phyloP scores from a whole-genome alignment of 1,139 yeast genomes.

The Debaryomyces fabryi region DNA sequence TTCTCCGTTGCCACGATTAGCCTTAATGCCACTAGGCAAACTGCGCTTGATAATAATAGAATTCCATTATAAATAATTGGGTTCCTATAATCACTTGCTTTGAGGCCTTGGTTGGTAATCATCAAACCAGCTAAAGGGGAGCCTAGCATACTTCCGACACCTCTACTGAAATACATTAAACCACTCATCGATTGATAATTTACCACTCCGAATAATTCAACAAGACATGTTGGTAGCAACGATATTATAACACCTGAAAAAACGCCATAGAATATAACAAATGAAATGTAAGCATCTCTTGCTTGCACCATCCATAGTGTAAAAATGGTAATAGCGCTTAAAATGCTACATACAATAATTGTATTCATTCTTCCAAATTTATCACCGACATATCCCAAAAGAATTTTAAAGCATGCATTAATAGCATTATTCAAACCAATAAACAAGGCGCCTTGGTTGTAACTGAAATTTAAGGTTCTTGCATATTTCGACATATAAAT shows the following conservation, averaged over 20 bases:
- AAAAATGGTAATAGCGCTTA: slow-evolving; percentile 34
- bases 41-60: slow-evolving; percentile 22
- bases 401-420: slow-evolving; percentile 38
- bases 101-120: slow-evolving; percentile 19
- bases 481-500: slow-evolving; percentile 45
- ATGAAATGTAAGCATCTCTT: slow-evolving; percentile 32
- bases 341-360: slow-evolving; percentile 32
- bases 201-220: slow-evolving; percentile 40
- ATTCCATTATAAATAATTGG: slow-evolving; percentile 31
- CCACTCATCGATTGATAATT: slow-evolving; percentile 30
- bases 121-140: slow-evolving; percentile 36
- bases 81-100: slow-evolving; percentile 20
- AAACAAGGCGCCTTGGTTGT: slow-evolving; percentile 41
- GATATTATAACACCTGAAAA: slow-evolving; percentile 43
- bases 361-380: slow-evolving; percentile 40
- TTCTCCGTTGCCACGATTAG: slow-evolving; percentile 1
- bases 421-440: slow-evolving; percentile 45
- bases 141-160: slow-evolving; percentile 35
- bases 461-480: slow-evolving; percentile 34
- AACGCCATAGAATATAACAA: slow-evolving; percentile 41
- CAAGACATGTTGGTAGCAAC: slow-evolving; percentile 40
- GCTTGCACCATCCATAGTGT: slow-evolving; percentile 26
- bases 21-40: slow-evolving; percentile 14
- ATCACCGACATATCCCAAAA: slow-evolving; percentile 41
- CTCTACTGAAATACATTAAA: slow-evolving; percentile 34